Evolutionary conservation across 306 rosid species (phyloP).

Genomic region (Malus fusca): DNA sequence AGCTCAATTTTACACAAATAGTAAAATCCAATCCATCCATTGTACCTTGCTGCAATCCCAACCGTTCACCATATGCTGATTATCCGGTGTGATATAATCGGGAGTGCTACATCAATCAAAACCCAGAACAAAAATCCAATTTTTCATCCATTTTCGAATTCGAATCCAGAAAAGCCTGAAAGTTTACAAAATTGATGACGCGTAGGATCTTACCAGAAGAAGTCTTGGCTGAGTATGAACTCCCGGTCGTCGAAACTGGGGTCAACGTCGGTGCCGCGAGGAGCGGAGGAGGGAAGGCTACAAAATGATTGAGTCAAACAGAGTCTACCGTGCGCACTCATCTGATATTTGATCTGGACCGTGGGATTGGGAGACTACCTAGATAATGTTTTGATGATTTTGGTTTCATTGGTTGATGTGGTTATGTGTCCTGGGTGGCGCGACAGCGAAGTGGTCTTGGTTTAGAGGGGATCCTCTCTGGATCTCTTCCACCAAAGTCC

Average conservation of each 20-base stretch:
- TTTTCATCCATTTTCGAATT: not conserved
- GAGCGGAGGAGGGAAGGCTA: conserved; percentile 29
- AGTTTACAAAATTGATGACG: not conserved
- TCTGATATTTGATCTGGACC: not conserved
- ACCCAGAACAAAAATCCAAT: not conserved
- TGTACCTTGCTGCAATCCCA: conserved; percentile 55
- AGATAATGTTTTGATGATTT: not conserved
- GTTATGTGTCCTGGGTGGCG: conserved; percentile 1
- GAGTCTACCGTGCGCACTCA: not conserved
- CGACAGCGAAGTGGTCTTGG: not conserved
- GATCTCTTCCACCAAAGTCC: too few relatives aligned
- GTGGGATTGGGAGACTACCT: not conserved
- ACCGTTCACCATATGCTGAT: conserved; percentile 44
- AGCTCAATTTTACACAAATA: not conserved
- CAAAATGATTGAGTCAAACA: not conserved
- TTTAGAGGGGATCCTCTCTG: too few relatives aligned
- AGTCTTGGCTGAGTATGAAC: conserved; percentile 86
- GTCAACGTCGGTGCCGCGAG: conserved; percentile 15
- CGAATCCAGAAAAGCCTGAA: not conserved
- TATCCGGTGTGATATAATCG: conserved; percentile 85
- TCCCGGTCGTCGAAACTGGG: conserved; percentile 41
- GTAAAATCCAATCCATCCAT: not conserved
- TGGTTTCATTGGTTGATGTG: not conserved
- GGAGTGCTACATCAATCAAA: conserved; percentile 55
- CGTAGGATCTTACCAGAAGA: conserved; percentile 50